A percentile compares a stretch with the other conserved stretches of the same genome.
These are phyloP conservation scores for Corynascus novoguineensis DNA, from an alignment of 495 filamentous ascomycete genomes.

Conservation along the genomic window DNA sequence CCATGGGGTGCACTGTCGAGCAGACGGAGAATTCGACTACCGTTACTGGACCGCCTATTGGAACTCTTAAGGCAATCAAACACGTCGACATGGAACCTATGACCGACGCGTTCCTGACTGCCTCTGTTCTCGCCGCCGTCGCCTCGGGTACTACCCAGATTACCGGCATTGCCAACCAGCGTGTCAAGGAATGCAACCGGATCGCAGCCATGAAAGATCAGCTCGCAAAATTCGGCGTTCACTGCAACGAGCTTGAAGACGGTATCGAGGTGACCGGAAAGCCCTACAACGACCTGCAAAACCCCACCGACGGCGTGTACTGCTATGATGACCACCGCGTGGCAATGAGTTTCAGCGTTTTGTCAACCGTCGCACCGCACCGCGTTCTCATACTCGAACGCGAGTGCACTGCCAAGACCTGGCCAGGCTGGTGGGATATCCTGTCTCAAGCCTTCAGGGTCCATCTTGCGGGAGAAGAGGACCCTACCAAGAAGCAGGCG, in stretches of 20 bases:
- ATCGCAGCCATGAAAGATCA: constrained; percentile 95
- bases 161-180: constrained; percentile 94
- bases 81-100: constrained; percentile 96
- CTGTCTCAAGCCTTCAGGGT: constrained; percentile 70
- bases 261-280: constrained; percentile 81
- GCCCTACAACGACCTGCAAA: constrained; percentile 52
- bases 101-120: constrained; percentile 97
- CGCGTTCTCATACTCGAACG: constrained; percentile 77
- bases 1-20: constrained; percentile 89
- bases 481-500: constrained; percentile 35
- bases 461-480: constrained; percentile 65
- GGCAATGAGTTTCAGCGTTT: constrained; percentile 96
- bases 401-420: constrained; percentile 96
- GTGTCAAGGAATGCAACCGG: constrained; percentile 97
- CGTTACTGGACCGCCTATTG: constrained; percentile 77
- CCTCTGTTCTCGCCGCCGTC: constrained; percentile 86
- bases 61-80: constrained; percentile 60
- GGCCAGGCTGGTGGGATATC: constrained; percentile 98
- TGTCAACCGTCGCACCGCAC: constrained; percentile 67
- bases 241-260: constrained; percentile 81
- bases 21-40: constrained; percentile 85
- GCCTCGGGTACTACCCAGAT: constrained; percentile 83
- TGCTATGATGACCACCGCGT: constrained; percentile 99
- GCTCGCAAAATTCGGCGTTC: constrained; percentile 90
- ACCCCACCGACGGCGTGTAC: constrained; percentile 64